Evolutionary conservation across 2,329 filamentous ascomycete genomes (phyloP), one percentile per base, ranked within the genome.

Genomic region (Tolypocladium tropicale): DNA sequence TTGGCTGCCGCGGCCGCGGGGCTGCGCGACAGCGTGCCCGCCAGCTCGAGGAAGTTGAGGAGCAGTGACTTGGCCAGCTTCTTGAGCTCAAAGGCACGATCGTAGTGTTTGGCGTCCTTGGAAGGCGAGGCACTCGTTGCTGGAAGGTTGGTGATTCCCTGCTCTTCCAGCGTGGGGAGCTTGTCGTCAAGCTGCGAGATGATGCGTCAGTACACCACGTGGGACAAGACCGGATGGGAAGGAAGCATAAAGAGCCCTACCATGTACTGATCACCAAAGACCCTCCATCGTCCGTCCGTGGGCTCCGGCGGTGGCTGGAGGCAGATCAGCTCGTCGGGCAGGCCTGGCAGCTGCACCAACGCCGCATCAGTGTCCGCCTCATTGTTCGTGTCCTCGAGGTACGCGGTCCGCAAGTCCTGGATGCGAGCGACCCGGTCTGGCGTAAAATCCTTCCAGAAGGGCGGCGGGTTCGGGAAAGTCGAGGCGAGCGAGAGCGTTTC

Each of bases 361-460:
- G 68, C 59, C 21, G 65, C 60, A 33, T 65, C 59, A 33, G 59
- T 59, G 37, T 65, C 60, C 30, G 59, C 58, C 25, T 50, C 58
- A 52, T 61, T 56, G 46, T 53, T 49, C 16, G 41, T 46, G 25
- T 63, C 65, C 12, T 70, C 68, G 33, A 72, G 67, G 56, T 74
- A 68, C 1, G 72, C 63, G 50, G 69, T 68, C 53, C 73, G 75
- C 16, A 81, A 62, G 25, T 73, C 69, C 6, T 74, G 70, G 55
- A 80, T 72, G 4, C 82, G 83, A 16, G 81, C 73, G 54, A 89
- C 65, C 66, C 93, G 95, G 32, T 87, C 83, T 3, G 83, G 70
- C 0, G 90, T 96, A 72, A 97, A 97, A 69, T 89, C 80, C 62
- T 87, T 86, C 85, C 89, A 97, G 74, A 96, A 95, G 1, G 87